Base-by-base conservation (phyloP, 1,284 basidiomycete species). In the Serendipita sp. region DNA sequence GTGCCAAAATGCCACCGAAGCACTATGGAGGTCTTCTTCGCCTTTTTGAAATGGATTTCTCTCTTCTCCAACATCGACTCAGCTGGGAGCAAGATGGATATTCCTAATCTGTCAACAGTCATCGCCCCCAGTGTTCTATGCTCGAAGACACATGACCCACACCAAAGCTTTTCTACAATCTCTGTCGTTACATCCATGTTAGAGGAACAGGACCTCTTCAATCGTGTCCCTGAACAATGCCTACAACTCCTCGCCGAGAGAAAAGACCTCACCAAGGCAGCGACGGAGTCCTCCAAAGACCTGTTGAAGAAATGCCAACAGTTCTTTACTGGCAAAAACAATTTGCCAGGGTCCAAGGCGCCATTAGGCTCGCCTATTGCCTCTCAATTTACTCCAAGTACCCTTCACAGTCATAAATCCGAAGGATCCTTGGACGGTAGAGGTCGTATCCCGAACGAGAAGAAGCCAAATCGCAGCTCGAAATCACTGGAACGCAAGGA, bases 1-100 rank as follows among this genome's bases (percentile, higher is more conserved):
- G 71, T 83, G 41, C 81, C 82, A 1, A 77, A 77, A 66, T 71
- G 74, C 26, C 80, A 83, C 66, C 74, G 81, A 55, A 81, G 83
- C 69, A 81, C 79, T 41, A 75, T 82, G 75, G 82, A 83, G 70
- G 81, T 81, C 41, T 69, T 83, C 17, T 82, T 82, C 64, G 80
- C 82, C 42, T 83, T 83, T 70, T 74, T 83, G 65, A 79, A 79
- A 68, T 83, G 81, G 81, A 81, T 83, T 15, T 80, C 81, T 0
- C 79, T 79, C 3, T 83, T 83, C 70, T 81, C 81, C 45, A 79
- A 82, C 71, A 75, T 80, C 62, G 81, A 83, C 68, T 81, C 82
- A 69, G 82, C 81, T 1, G 82, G 82, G 4, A 78, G 76, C 69
- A 80, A 80, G 69, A 83, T 83, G 82, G 82, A 83, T 69, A 70